Evolutionary conservation across 23 red algal species (phyloP), one percentile per base, ranked within the genome.

Genomic region (Gracilaria domingensis): DNA sequence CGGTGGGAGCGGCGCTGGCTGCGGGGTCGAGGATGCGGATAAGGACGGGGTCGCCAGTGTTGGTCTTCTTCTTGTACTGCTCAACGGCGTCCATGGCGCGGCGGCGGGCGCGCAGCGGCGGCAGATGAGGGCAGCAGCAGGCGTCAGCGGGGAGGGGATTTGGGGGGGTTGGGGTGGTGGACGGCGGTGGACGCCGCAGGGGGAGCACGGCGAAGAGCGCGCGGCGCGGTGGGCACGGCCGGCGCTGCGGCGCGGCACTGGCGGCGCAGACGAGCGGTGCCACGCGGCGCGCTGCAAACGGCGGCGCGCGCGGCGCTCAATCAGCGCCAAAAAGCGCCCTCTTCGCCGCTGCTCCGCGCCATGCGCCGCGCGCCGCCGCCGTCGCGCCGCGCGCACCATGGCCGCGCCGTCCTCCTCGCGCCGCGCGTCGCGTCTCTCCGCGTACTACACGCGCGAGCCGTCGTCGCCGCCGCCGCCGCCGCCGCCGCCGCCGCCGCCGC

Each of bases 11-110:
- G 45, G 82, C 4, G 4, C 32, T 3, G 0, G 20, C 25, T 13
- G 30, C 1, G 37, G 62, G 62, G 28, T 2, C 0, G 18, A 50
- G 69, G 28, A 90, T 64, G 37, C 87, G 87, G 12, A 80, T 71
- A 0, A 80, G 21, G 18, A 90, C 87, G 58, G 71, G 24, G 49
- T 90, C 56, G 36, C 87, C 87, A 17, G 87, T 81, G 54, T 90
- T 80, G 26, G 87, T 81, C 74, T 90, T 90, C 59, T 90, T 81
- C 42, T 69, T 69, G 40, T 90, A 90, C 74, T 66, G 51, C 64
- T 90, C 87, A 30, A 90, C 72, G 72, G 40, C 16, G 8, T 50
- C 8, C 72, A 77, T 77, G 5, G 45, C 23, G 72, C 24, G 62
- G 26, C 28, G 62, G 39, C 34, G 34, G 36, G n/a, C n/a, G n/a